phyloP scores from a whole-genome alignment of 495 filamentous ascomycete genomes.

The Platismatia glauca region DNA sequence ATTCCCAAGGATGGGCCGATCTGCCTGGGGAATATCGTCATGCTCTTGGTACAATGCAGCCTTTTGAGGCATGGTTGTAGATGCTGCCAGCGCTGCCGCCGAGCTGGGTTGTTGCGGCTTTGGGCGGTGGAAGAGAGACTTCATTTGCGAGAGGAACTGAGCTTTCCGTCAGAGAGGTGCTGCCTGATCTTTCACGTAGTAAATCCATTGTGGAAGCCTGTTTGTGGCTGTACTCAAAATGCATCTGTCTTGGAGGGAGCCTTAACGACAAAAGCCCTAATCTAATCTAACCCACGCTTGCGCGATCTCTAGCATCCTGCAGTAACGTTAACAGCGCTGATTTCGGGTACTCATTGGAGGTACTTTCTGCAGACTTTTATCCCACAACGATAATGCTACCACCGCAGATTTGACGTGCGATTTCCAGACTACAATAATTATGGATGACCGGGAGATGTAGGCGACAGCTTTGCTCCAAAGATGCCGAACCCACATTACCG shows the following conservation, averaged over 20 bases:
- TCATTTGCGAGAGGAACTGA: not conserved
- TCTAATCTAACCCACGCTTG: not conserved
- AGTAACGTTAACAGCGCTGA: too few species aligned
- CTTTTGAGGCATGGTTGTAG: not conserved
- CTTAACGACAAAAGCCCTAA: not conserved
- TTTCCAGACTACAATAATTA: too few species aligned
- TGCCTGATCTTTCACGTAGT: not conserved
- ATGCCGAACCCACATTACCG: conserved; percentile 1
- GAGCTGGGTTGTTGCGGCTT: not conserved
- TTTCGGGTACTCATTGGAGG: too few species aligned
- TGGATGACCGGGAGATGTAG: not conserved
- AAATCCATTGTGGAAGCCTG: not conserved
- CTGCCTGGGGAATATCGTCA: not conserved
- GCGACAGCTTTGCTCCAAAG: not conserved
- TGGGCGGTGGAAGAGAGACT: conserved; percentile 9
- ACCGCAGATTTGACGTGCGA: too few species aligned
- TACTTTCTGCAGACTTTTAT: too few species aligned
- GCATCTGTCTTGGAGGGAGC: not conserved
- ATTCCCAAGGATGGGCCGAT: conserved; percentile 15
- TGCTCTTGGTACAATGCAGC: not conserved
- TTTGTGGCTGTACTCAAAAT: not conserved
- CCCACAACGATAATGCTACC: too few species aligned
- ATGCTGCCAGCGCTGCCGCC: not conserved
- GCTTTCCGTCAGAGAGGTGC: not conserved
- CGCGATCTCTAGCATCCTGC: not conserved